These are phyloP conservation scores for Lanmaoa pseudosensibilis DNA, from an alignment of 768 basidiomycete species.

Conservation along the genomic window DNA sequence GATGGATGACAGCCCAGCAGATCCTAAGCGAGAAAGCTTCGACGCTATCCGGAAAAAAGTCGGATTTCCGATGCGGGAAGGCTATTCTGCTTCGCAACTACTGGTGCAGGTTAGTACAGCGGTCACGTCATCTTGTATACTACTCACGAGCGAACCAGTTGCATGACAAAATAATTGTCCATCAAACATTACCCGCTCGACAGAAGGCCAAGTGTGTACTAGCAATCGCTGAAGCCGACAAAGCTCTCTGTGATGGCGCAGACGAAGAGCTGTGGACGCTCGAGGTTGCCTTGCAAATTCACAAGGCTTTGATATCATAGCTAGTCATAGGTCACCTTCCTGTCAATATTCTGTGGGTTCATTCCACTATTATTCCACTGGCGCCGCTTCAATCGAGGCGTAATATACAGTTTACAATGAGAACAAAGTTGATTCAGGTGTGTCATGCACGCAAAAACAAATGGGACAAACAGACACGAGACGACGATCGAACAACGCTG, in stretches of 20 bases:
- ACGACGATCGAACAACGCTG: conserved; percentile 12
- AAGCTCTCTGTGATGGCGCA: conserved; percentile 91
- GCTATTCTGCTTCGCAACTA: conserved; percentile 90
- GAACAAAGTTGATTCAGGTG: conserved; percentile 15
- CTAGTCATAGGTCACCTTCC: background rate
- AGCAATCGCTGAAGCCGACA: conserved; percentile 92
- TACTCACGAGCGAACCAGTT: conserved; percentile 49
- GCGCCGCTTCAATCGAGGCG: background rate
- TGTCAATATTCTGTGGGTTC: too few species aligned
- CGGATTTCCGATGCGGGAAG: conserved; percentile 76
- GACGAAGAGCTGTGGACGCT: conserved; percentile 97
- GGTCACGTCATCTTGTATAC: conserved; percentile 1
- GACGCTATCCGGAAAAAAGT: conserved; percentile 69
- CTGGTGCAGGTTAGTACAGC: conserved; percentile 70
- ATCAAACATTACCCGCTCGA: conserved; percentile 74
- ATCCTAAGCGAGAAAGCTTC: conserved; percentile 43
- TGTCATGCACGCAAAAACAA: conserved; percentile 12
- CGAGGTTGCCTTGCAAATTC: conserved; percentile 78
- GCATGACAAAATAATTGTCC: conserved; percentile 85
- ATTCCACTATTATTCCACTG: background rate
- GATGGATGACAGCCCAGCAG: conserved; percentile 34
- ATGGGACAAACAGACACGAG: conserved; percentile 16
- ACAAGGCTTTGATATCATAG: conserved; percentile 52
- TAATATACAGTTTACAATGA: conserved; percentile 5
- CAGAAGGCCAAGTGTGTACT: conserved; percentile 82